Evolutionary conservation across 2,329 filamentous ascomycete species (phyloP).

Genomic region (Coccinonectria pachysandricola): DNA sequence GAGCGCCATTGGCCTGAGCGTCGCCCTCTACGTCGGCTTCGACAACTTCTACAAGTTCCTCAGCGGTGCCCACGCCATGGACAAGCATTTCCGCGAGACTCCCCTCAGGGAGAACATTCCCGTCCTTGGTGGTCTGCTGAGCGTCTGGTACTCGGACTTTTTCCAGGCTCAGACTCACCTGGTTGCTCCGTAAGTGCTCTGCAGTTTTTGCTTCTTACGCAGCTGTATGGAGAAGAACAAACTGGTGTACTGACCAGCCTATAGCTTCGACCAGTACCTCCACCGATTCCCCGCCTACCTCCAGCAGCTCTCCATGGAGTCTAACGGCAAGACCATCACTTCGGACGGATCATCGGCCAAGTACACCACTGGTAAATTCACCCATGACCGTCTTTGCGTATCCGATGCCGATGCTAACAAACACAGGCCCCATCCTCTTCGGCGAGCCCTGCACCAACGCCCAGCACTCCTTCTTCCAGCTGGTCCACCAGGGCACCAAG

Average conservation of each 20-base stretch:
- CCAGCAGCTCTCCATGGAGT: slow-evolving; percentile 99
- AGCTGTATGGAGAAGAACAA: background rate
- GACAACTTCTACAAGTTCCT: slow-evolving; percentile 98
- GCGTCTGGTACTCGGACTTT: slow-evolving; percentile 98
- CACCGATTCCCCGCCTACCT: slow-evolving; percentile 98
- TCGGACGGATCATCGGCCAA: slow-evolving; percentile 82
- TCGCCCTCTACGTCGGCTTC: slow-evolving; percentile 88
- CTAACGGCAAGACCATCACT: slow-evolving; percentile 95
- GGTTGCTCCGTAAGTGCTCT: slow-evolving; percentile 68
- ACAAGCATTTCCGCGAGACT: slow-evolving; percentile 91
- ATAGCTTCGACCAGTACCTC: slow-evolving; percentile 93
- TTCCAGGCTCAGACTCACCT: slow-evolving; percentile 97
- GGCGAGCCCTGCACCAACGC: slow-evolving; percentile 98
- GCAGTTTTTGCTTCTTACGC: background rate
- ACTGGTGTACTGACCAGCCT: slow-evolving; percentile 4
- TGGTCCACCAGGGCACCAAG: slow-evolving; percentile 98
- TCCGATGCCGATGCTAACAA: slow-evolving; percentile 9
- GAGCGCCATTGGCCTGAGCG: slow-evolving; percentile 94
- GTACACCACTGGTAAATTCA: slow-evolving; percentile 68
- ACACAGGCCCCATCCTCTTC: slow-evolving; percentile 73
- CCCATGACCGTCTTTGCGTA: background rate
- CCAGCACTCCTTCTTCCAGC: slow-evolving; percentile 99
- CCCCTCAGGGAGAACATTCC: slow-evolving; percentile 94
- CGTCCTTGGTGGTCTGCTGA: slow-evolving; percentile 79
- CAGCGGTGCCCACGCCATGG: slow-evolving; percentile 90